Conservation (phyloP, 768 basidiomycete species). For the Lepiota venenata region DNA sequence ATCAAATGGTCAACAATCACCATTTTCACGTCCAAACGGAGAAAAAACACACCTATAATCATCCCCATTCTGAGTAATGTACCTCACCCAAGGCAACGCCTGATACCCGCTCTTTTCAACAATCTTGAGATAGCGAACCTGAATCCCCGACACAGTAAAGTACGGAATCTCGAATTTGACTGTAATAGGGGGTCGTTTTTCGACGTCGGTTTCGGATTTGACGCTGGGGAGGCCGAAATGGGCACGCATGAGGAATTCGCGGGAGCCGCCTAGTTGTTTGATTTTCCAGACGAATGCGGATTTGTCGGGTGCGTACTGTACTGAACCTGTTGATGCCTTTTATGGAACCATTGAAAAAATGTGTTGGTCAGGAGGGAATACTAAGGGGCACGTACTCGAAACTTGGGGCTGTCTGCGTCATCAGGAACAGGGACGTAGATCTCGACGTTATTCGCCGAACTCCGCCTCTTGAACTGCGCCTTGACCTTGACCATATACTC, state of each 20-base stretch:
- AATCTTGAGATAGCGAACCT: constrained; percentile 97
- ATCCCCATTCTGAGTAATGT: constrained; percentile 89
- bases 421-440: constrained; percentile 99
- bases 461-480: constrained; percentile 96
- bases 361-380: background rate
- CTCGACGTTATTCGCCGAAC: constrained; percentile 98
- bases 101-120: constrained; percentile 99
- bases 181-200: constrained; percentile 91
- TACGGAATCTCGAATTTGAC: constrained; percentile 99
- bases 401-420: constrained; percentile 97
- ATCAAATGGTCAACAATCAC: background rate
- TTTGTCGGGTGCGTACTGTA: constrained; percentile 97
- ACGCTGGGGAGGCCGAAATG: constrained; percentile 97
- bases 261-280: constrained; percentile 93
- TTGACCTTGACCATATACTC: constrained; percentile 96
- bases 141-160: constrained; percentile 96
- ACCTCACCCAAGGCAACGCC: constrained; percentile 93
- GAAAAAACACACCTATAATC: constrained; percentile 67
- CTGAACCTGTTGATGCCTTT: constrained; percentile 89
- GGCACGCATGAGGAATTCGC: constrained; percentile 97
- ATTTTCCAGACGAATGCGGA: constrained; percentile 99
- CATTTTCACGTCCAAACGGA: background rate
- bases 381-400: constrained; percentile 60
- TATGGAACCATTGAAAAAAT: too few relatives aligned
- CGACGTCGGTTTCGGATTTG: constrained; percentile 77